Percentiles rank a stretch among this genome's conserved stretches.
Conservation (phyloP, 192 early-diverging fungal genomes). For the Chytriomyces confervae region DNA sequence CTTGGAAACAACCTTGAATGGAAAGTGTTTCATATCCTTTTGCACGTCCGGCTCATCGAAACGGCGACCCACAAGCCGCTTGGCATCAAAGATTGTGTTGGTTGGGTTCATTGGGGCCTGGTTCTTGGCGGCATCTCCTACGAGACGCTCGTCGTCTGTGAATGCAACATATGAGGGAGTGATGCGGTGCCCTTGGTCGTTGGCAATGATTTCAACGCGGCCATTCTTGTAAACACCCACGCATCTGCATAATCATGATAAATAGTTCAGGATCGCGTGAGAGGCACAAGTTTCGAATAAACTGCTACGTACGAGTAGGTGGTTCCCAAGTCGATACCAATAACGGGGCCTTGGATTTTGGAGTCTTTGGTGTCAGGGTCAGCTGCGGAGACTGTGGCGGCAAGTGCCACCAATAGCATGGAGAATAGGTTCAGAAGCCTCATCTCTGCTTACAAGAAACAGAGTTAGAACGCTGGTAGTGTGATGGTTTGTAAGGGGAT, state of each 20-base stretch:
- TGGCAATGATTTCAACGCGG: slow-evolving; percentile 95
- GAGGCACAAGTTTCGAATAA: not conserved
- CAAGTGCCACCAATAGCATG: no score
- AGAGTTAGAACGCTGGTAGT: no score
- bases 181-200: slow-evolving; percentile 92
- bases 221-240: slow-evolving; percentile 92
- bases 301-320: slow-evolving; percentile 53
- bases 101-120: slow-evolving; percentile 83
- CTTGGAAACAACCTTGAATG: slow-evolving; percentile 84
- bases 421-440: no score
- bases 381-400: no score
- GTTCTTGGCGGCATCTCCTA: slow-evolving; percentile 94
- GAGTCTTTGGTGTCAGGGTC: no score
- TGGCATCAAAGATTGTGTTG: slow-evolving; percentile 91
- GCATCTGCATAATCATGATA: slow-evolving; percentile 65
- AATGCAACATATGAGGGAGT: slow-evolving; percentile 93
- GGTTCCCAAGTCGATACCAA: slow-evolving; percentile 95
- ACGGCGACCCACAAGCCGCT: slow-evolving; percentile 87
- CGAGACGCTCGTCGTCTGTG: slow-evolving; percentile 84
- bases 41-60: slow-evolving; percentile 89
- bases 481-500: no score
- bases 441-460: no score
- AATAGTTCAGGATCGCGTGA: not conserved
- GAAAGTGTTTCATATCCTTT: slow-evolving; percentile 90
- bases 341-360: slow-evolving; percentile 48